phyloP scores from a whole-genome alignment of 257 asterid genomes.

The Ocimum tenuiflorum region DNA sequence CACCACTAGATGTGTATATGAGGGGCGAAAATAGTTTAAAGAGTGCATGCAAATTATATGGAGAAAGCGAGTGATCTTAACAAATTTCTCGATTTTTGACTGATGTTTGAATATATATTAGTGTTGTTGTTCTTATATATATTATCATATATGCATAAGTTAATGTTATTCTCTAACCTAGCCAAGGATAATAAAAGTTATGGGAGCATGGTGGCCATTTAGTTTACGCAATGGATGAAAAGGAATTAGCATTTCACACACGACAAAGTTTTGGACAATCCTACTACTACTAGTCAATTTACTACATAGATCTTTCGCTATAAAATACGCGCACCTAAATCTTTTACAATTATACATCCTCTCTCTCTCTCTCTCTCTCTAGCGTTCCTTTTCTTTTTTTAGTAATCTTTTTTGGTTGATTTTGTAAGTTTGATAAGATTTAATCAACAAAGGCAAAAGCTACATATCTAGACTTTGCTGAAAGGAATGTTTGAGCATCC shows the following conservation, averaged over 20 bases:
- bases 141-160: no score
- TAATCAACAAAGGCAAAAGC: conserved; percentile 33
- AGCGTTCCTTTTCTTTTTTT: background rate
- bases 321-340: background rate
- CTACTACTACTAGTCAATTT: background rate
- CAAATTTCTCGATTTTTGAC: no score
- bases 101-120: no score
- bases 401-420: conserved; percentile 10
- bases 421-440: conserved; percentile 12
- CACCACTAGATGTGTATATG: no score
- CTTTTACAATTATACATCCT: background rate
- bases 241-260: no score
- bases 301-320: background rate
- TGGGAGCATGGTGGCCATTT: background rate
- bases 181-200: background rate
- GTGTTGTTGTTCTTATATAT: no score
- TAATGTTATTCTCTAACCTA: background rate
- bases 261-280: background rate
- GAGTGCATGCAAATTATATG: no score
- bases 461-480: conserved; percentile 25
- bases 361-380: background rate
- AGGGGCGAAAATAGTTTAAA: no score
- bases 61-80: no score
- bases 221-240: background rate
- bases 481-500: conserved; percentile 42